Percentiles rank a stretch among this genome's conserved stretches.
phyloP scores from a whole-genome alignment of 139 green algal species.

The Dunaliella primolecta region DNA sequence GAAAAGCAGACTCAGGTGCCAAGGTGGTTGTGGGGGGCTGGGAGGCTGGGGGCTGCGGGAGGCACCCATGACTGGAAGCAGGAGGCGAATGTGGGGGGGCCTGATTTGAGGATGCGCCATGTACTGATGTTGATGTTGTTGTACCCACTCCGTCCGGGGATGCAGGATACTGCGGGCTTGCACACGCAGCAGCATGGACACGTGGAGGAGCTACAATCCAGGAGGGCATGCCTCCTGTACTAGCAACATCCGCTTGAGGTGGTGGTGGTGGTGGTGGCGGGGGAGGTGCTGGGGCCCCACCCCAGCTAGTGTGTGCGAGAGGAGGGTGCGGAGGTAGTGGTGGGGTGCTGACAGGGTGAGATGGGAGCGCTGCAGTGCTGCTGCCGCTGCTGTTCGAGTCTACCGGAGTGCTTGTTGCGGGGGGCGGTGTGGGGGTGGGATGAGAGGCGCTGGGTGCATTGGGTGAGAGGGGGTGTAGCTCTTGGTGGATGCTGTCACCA shows the following conservation, averaged over 20 bases:
- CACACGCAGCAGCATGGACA: background rate
- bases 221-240: too few relatives aligned
- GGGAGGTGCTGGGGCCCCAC: background rate
- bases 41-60: too few relatives aligned
- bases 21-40: too few relatives aligned
- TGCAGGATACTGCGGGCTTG: background rate
- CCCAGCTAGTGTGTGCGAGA: background rate
- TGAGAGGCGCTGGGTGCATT: too few relatives aligned
- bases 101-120: background rate
- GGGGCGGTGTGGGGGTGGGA: too few relatives aligned
- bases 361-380: background rate
- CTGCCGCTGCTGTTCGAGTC: too few relatives aligned
- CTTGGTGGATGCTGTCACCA: too few relatives aligned
- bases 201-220: background rate
- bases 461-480: too few relatives aligned
- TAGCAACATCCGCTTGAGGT: too few relatives aligned
- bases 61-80: background rate
- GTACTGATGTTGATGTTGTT: background rate
- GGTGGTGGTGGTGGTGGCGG: background rate
- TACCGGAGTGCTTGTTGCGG: too few relatives aligned
- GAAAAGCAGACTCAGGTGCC: too few relatives aligned
- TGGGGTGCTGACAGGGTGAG: background rate
- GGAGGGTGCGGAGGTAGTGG: background rate
- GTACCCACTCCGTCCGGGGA: too few relatives aligned
- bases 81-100: background rate